Base-by-base conservation (phyloP, 257 asterid species). In the Solanum dulcamara region DNA sequence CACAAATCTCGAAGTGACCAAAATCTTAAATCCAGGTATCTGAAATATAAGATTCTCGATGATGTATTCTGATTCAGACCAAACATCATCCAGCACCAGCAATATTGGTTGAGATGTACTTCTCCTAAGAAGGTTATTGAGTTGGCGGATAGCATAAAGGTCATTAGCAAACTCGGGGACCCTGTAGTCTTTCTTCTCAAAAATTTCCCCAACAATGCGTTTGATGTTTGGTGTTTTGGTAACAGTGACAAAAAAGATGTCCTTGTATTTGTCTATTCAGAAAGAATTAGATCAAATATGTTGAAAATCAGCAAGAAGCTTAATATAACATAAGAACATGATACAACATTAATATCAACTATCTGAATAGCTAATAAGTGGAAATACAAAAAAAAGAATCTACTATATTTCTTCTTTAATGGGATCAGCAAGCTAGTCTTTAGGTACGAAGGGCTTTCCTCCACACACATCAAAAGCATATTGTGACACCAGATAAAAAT, bases 41-140 rank as follows among this genome's bases (percentile, higher is more conserved):
- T 37, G 83, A 11, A 88, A 68, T 28, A 48, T 80, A 30, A 89
- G 72, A 24, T 83, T 46, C 81, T 86, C 86, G 15, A 89, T 68
- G 18, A 87, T 30, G 5, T 82, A 84, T 10, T 87, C 89, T 37
- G 90, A 75, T 37, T 77, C 84, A 15, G 77, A 37, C 90, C 89
- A 86, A 26, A 89, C 90, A 86, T 89, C 92, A 55, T 89, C 92
- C 57, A 89, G 85, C 67, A 89, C 92, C 51, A 89, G 84, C 57
- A 89, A 70, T 26, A 68, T 46, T 35, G 90, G 89, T 40, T 42
- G 15, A 1, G 60, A 77, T 33, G 62, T 15, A 10, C 40, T 48
- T 57, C 55, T 28, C 66, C 51, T 38, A 46, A 74, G 67, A 60
- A 89, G 20, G 38, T 6, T 30, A 53, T 89, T 85, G 37, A 88